Conservation (phyloP, 1,139 yeast species). For the Sugiyamaella xylanicola region DNA sequence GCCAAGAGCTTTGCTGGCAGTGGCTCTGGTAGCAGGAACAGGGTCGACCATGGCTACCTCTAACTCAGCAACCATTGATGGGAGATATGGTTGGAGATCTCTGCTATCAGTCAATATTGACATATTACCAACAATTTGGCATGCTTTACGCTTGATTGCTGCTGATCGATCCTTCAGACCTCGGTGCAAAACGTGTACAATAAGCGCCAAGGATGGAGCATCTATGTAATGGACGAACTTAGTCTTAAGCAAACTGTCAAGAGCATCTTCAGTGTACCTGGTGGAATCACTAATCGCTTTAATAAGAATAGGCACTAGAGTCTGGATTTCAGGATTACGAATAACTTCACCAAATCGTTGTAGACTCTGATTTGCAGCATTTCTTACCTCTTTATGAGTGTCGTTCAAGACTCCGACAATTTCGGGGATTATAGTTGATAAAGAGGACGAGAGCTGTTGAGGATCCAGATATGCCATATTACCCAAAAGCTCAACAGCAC, state of each 20-base stretch:
- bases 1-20: slow-evolving; percentile 97
- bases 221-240: slow-evolving; percentile 97
- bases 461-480: slow-evolving; percentile 98
- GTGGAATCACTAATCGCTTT: slow-evolving; percentile 97
- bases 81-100: slow-evolving; percentile 83
- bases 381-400: slow-evolving; percentile 93
- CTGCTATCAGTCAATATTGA: slow-evolving; percentile 88
- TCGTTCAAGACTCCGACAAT: slow-evolving; percentile 94
- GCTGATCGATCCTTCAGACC: slow-evolving; percentile 96
- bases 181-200: slow-evolving; percentile 90
- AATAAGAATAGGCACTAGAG: slow-evolving; percentile 82
- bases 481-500: slow-evolving; percentile 93
- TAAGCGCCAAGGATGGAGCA: slow-evolving; percentile 94
- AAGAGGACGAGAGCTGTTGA: slow-evolving; percentile 83
- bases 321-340: slow-evolving; percentile 94
- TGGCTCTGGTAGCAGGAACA: slow-evolving; percentile 94
- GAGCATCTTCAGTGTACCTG: slow-evolving; percentile 79
- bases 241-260: slow-evolving; percentile 82
- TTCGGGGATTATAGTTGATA: slow-evolving; percentile 90
- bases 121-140: slow-evolving; percentile 98
- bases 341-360: slow-evolving; percentile 96
- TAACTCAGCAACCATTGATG: slow-evolving; percentile 73
- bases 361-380: slow-evolving; percentile 88
- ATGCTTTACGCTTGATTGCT: slow-evolving; percentile 85
- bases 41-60: slow-evolving; percentile 98